Evolutionary conservation across 2,329 filamentous ascomycete species (phyloP), one percentile per base, ranked within the genome.

Genomic region (Botrytis fabae): DNA sequence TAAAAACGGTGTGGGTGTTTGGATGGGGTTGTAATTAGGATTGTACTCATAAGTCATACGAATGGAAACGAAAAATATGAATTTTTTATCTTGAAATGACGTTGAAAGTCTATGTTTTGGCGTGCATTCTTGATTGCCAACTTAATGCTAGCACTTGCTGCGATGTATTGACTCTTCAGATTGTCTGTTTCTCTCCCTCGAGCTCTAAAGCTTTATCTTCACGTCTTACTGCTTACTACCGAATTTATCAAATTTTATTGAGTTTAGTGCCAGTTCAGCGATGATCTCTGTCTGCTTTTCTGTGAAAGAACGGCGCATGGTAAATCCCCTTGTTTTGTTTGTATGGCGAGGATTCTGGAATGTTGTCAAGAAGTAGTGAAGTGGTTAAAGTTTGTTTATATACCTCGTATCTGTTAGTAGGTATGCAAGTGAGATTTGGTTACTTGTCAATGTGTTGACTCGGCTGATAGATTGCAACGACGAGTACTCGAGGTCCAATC

Each of bases 1-100:
- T 88, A 75, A 81, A n/a, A 28, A 16, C 4, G 25, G 35, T n/a
- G 22, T 32, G 7, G 40, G 68, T 18, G 3, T 61, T 44, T 32
- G 35, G 25, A 42, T 46, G 25, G n/a, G 22, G 25, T 20, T 70
- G 54, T 70, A 70, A 62, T 63, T 70, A 46, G 28, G 38, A n/a
- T 28, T 68, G 20, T 40, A 40, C 48, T 12, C 20, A 69, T 28
- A 44, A 40, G 65, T 14, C 25, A 16, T 69, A 57, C 18, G 35
- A 69, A 32, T 57, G 8, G 10, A 54, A 57, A 57, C 14, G 48
- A 32, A 69, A 32, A 69, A 65, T 42, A 32, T 69, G 65, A 42
- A 32, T 32, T 32, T 32, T 44, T 14, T 16, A 25, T 42, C 9
- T 54, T 57, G 35, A n/a, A 4, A 51, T 18, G 22, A 12, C n/a